Evolutionary conservation across 805 yeast species (phyloP).

Genomic region (Saccharomycopsis amapae): DNA sequence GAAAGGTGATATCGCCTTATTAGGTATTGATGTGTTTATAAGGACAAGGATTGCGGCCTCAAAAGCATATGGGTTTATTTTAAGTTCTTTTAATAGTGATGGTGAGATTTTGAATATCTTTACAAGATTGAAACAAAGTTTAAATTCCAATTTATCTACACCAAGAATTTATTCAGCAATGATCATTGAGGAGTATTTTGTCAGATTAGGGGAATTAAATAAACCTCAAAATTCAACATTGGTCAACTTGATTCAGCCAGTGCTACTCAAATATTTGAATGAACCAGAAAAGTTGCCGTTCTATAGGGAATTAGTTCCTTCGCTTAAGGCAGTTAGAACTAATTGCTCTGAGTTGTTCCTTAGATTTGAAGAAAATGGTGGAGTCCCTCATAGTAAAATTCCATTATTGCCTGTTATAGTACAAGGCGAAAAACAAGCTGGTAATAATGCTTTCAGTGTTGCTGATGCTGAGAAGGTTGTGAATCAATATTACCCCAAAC

Average conservation of each 20-base stretch:
- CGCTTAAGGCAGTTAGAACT: conserved; percentile 74
- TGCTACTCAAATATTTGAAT: conserved; percentile 27
- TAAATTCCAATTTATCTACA: conserved; percentile 65
- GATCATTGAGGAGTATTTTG: conserved; percentile 62
- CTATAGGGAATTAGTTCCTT: conserved; percentile 81
- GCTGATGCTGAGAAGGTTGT: conserved; percentile 68
- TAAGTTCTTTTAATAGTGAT: conserved; percentile 42
- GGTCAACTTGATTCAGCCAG: conserved; percentile 8
- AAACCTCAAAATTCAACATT: not conserved
- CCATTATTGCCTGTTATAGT: conserved; percentile 86
- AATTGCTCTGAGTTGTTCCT: conserved; percentile 79
- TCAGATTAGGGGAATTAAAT: conserved; percentile 25
- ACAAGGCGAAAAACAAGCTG: conserved; percentile 91
- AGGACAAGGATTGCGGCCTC: conserved; percentile 74
- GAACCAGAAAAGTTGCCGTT: conserved; percentile 33
- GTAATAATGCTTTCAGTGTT: conserved; percentile 84
- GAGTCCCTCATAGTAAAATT: conserved; percentile 57
- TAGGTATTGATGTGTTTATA: conserved; percentile 68
- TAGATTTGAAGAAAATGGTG: conserved; percentile 71
- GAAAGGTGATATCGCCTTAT: conserved; percentile 81
- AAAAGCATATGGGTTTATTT: conserved; percentile 60
- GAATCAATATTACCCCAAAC: conserved; percentile 55
- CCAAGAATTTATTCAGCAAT: conserved; percentile 68
- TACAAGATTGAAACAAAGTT: conserved; percentile 32
- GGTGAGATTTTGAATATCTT: conserved; percentile 29